Base-by-base conservation (phyloP, 2,329 filamentous ascomycete genomes). In the Neospermospora avenae region DNA sequence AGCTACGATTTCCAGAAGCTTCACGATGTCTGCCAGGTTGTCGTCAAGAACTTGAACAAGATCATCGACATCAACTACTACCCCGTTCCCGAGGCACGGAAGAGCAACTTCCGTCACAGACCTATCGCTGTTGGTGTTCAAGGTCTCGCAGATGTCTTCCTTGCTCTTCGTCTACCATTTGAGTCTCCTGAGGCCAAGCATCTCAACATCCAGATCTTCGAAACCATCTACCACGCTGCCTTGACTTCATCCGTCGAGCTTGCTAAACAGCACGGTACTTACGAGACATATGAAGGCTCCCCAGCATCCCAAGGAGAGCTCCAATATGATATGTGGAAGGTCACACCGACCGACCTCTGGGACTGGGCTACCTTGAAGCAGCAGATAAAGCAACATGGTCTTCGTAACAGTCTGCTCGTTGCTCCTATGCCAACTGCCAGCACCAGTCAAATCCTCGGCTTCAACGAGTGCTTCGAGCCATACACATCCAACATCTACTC, bases 401-500 rank as follows among this genome's bases (percentile, higher is more conserved):
- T 97, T 39, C 93, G 93, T 76, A 99, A 99, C 87, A 96, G 90
- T 75, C 80, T 99, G 71, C 84, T 99, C 63, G 84, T 98, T 69
- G 95, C 95, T 3, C 95, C 95, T 63, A 99, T 99, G 95, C 95
- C 95, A 25, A 99, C 95, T 72, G 95, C 95, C 59, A 95, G 89
- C 65, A 99, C 95, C 39, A 96, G 91, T 62, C 95, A 99, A 80
- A 99, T 99, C 74, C 83, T 99, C 69, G 95, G 95, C 71, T 96
- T 97, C 84, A 99, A 99, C 76, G 95, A 99, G 80, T 99, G 95
- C 83, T 99, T 99, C 75, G 95, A 99, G 83, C 95, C 95, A 42
- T 99, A 99, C 81, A 99, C 95, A 4, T 98, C 93, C 70, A 99
- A 99, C 83, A 99, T 99, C 76, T 99, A 99, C 82, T 96, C 93